Base-by-base conservation (phyloP, 306 rosid species). In the Cajanus cajan region DNA sequence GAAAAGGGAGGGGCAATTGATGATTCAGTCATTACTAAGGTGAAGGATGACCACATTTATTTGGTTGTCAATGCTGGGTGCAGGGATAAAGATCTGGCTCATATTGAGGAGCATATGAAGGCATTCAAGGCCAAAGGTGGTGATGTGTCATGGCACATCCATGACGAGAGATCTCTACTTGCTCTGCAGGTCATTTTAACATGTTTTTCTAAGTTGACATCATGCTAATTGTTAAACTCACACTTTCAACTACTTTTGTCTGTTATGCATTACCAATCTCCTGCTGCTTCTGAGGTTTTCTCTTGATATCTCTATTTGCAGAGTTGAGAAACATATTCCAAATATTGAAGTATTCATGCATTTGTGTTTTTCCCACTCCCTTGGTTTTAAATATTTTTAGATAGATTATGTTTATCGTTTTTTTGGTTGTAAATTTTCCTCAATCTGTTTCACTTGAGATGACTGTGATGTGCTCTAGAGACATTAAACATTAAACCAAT, bases 91-190 rank as follows among this genome's bases (percentile, higher is more conserved):
- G 98, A 92, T 92, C 83, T 92, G 78, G 96, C 92, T 85, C 98
- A 94, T 85, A 92, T 94, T 71, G 98, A 89, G 88, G 92, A 80
- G 78, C 98, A 92, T 82, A 88, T 94, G 96, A 94, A 90, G 86
- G 94, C 92, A 39, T 94, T 92, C 90, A 92, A 94, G 90, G 93
- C 94, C 77, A 94, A 92, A 89, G 98, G 98, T 8, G 98, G 98
- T 40, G 96, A 94, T 74, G 96, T 92, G 69, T 90, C 97, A 4
- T 94, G 98, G 97, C 96, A 92, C 81, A 90, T 94, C 77, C 98
- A 94, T 43, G 98, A 94, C 66, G 98, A 94, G 88, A 89, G 98
- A 83, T 90, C 97, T 62, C 96, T 94, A 62, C 89, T 94, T 54
- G 97, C 98, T 52, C 91, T 94, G 8, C 96, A 92, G 97, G 98